These are phyloP conservation scores for Glaciozyma antarctica DNA, from an alignment of 768 basidiomycete genomes.

Conservation along the genomic window DNA sequence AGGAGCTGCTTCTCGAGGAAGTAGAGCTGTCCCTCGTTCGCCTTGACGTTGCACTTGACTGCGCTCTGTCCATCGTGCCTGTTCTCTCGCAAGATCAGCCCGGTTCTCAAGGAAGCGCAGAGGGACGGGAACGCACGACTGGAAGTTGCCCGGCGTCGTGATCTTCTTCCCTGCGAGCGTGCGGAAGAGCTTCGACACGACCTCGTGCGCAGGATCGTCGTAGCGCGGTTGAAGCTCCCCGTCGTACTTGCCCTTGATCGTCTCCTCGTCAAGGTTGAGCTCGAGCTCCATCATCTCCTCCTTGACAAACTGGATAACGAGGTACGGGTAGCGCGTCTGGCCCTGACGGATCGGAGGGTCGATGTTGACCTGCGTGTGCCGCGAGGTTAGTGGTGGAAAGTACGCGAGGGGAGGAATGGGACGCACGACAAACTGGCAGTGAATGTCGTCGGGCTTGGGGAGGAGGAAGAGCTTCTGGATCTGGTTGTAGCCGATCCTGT, in stretches of 20 bases:
- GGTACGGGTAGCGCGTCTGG: slow-evolving; percentile 92
- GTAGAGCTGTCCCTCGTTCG: slow-evolving; percentile 91
- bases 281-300: slow-evolving; percentile 96
- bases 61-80: slow-evolving; percentile 84
- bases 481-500: slow-evolving; percentile 84
- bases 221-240: slow-evolving; percentile 86
- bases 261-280: slow-evolving; percentile 74
- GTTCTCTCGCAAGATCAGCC: neutral
- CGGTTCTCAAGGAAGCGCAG: slow-evolving; percentile 4
- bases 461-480: slow-evolving; percentile 83
- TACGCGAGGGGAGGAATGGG: neutral
- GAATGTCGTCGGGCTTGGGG: slow-evolving; percentile 84
- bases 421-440: slow-evolving; percentile 85
- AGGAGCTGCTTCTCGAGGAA: slow-evolving; percentile 96
- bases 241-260: slow-evolving; percentile 44
- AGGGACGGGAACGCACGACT: slow-evolving; percentile 50
- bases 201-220: slow-evolving; percentile 89
- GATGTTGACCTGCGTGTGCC: slow-evolving; percentile 60
- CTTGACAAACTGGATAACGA: slow-evolving; percentile 95
- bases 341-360: slow-evolving; percentile 93
- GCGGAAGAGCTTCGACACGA: slow-evolving; percentile 87
- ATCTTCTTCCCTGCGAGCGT: slow-evolving; percentile 85
- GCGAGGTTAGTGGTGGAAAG: neutral
- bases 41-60: slow-evolving; percentile 97
- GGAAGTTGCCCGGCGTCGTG: slow-evolving; percentile 72